Evolutionary conservation across 345 rosid genomes (phyloP).

Genomic region (Eucalyptus brandiana): DNA sequence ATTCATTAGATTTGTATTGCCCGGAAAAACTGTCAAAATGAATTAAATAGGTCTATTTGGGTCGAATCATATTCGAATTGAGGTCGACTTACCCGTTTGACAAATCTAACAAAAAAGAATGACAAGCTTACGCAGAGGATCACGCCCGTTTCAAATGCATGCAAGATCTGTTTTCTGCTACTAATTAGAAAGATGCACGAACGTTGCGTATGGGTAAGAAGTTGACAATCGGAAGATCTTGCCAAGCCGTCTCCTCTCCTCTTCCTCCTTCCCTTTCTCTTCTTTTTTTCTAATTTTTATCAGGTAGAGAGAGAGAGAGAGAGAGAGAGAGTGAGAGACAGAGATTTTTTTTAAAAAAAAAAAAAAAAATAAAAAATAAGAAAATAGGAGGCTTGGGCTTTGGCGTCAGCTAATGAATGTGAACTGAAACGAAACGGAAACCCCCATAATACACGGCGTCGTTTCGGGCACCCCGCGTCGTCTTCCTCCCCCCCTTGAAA

Average conservation of each 20-base stretch:
- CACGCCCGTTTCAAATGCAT: accelerated
- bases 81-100: not conserved
- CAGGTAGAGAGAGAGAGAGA: not conserved
- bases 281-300: no score
- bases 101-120: accelerated
- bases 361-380: not conserved
- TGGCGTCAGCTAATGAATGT: not conserved
- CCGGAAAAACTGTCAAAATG: accelerated
- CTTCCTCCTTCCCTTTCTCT: no score
- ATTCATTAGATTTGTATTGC: accelerated
- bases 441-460: not conserved
- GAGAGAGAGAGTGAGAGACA: no score
- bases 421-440: not conserved
- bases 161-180: accelerated
- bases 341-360: no score
- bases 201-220: accelerated
- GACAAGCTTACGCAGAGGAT: not conserved
- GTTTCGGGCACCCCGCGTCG: not conserved
- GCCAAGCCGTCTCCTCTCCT: not conserved
- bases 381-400: not conserved
- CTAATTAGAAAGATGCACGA: accelerated
- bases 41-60: no score
- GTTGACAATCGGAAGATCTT: not conserved
- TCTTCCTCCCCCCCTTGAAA: not conserved
- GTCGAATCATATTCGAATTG: accelerated